Conservation (phyloP, 495 filamentous ascomycete species). For the Penicillium lagena region DNA sequence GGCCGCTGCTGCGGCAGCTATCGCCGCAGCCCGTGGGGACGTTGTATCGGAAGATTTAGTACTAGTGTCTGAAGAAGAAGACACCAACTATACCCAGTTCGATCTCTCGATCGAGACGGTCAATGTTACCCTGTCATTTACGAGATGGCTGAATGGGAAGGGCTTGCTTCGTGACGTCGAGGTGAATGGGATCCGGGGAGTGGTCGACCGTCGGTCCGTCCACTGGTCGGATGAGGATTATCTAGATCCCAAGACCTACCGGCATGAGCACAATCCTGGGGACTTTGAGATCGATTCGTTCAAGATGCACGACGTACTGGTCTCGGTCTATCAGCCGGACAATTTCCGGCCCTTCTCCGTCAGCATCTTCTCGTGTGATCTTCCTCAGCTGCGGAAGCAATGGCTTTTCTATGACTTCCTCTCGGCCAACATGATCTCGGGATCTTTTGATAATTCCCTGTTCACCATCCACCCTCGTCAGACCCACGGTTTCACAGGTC, state of each 20-base stretch:
- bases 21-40: slow-evolving; percentile 51
- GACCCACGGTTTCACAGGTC: slow-evolving; percentile 62
- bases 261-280: slow-evolving; percentile 80
- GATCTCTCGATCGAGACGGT: slow-evolving; percentile 92
- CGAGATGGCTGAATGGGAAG: slow-evolving; percentile 97
- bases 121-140: slow-evolving; percentile 94
- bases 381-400: slow-evolving; percentile 87
- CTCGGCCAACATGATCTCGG: slow-evolving; percentile 91
- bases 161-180: slow-evolving; percentile 88
- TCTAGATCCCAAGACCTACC: slow-evolving; percentile 77
- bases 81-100: slow-evolving; percentile 96
- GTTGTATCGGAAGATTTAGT: slow-evolving; percentile 13
- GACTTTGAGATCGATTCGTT: slow-evolving; percentile 97
- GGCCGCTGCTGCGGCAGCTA: slow-evolving; percentile 77
- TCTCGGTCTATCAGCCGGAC: slow-evolving; percentile 86
- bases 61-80: slow-evolving; percentile 55
- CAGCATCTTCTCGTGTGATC: slow-evolving; percentile 90
- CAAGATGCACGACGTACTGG: slow-evolving; percentile 87
- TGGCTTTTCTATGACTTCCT: slow-evolving; percentile 98
- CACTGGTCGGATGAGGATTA: slow-evolving; percentile 56
- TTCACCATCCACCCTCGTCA: slow-evolving; percentile 97
- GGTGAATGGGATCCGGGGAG: slow-evolving; percentile 92
- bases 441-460: slow-evolving; percentile 88
- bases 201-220: slow-evolving; percentile 82
- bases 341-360: slow-evolving; percentile 90